Percentiles rank a stretch among this genome's conserved stretches.
Evolutionary conservation across 2,329 filamentous ascomycete genomes (phyloP).

Genomic region (Paracorniculantispora psalliotae): DNA sequence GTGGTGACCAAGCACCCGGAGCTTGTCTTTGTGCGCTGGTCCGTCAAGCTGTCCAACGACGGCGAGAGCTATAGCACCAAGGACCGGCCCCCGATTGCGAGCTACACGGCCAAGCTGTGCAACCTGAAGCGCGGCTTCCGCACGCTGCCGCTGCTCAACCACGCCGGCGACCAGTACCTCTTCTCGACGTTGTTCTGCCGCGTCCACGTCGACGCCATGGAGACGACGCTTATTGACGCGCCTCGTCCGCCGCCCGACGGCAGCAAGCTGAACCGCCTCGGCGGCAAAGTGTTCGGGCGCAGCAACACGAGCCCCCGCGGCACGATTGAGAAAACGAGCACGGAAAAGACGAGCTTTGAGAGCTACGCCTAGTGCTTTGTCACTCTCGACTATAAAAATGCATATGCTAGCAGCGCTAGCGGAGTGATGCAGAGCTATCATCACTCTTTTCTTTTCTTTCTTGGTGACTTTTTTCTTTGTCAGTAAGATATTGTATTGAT

Average conservation of each 20-base stretch:
- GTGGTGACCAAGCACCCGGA: constrained; percentile 93
- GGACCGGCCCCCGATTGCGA: constrained; percentile 66
- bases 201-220: constrained; percentile 61
- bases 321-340: constrained; percentile 48
- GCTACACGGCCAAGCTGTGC: constrained; percentile 86
- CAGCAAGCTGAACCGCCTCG: constrained; percentile 52
- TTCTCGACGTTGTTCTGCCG: constrained; percentile 93
- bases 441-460: not conserved
- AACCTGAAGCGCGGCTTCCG: constrained; percentile 90
- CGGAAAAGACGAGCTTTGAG: constrained; percentile 44
- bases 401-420: constrained; percentile 6
- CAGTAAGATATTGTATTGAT: constrained; percentile 4
- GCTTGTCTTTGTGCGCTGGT: constrained; percentile 89
- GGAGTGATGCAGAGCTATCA: constrained; percentile 14
- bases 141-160: constrained; percentile 83
- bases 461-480: not conserved
- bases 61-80: constrained; percentile 58
- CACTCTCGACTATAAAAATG: not conserved
- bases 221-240: constrained; percentile 52
- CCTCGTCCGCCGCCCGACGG: constrained; percentile 35
- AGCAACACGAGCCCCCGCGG: constrained; percentile 46
- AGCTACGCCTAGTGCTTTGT: constrained; percentile 17
- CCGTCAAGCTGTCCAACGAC: constrained; percentile 80
- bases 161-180: constrained; percentile 84
- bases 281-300: constrained; percentile 55